Evolutionary conservation across 1,284 basidiomycete genomes (phyloP), one percentile per base, ranked within the genome.

Genomic region (Coniferiporia weirii): DNA sequence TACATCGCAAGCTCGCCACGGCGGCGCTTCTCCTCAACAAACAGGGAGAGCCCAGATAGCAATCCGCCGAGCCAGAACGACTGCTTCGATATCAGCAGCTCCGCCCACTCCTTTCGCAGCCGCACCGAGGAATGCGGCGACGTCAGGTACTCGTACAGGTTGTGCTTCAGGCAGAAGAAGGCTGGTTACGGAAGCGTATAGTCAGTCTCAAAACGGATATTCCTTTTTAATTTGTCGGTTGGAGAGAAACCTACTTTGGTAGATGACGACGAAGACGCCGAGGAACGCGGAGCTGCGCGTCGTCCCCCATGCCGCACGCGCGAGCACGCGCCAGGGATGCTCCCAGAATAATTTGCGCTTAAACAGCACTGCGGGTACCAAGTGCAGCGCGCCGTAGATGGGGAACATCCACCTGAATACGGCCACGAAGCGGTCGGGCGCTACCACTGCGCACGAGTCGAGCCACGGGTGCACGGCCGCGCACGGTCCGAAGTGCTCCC

Each of bases 1-100:
- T 96, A 99, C 87, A 97, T 95, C 32, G 95, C 93, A 63, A 96
- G 75, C 73, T 96, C 93, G 2, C 83, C 85, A 12, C 93, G 79
- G 13, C 93, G 77, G 54, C 85, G 76, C 71, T 85, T 88, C 68
- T 94, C 93, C 69, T 99, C 96, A 3, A 96, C 81, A 57, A 98
- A 85, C 44, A 98, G 76, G 12, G 91, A 82, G 2, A 95, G 67
- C 15, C 89, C 93, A 8, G 90, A 82, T 4, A 86, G 70, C 61
- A 95, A 80, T 0, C 95, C 95, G 4, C 85, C 80, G 4, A 92
- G 43, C 81, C 84, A 91, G 72, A 86, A 91, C n/a, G 84, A 82
- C 55, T 77, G 78, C 67, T 86, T 89, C 48, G 85, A 84, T 53
- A 83, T 75, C 32, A 95, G 74, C 19, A 85, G 56, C 53, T 82